Conservation (phyloP, 345 rosid species). For the Physaria fendleri region DNA sequence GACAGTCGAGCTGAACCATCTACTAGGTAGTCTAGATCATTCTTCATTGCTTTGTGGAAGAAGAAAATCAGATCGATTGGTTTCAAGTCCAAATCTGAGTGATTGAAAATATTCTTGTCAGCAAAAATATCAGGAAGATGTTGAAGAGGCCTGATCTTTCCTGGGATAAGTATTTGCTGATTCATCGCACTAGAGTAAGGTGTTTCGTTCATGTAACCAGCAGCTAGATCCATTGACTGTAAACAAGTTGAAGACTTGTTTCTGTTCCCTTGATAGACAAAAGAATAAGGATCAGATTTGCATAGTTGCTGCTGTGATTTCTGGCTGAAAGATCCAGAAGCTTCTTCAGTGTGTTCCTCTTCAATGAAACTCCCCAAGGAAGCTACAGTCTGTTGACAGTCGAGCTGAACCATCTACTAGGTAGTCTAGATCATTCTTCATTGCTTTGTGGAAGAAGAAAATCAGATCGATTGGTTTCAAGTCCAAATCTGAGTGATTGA, state of each 20-base stretch:
- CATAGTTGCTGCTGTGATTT: constrained; percentile 9
- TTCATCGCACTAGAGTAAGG: constrained; percentile 44
- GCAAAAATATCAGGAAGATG: constrained; percentile 21
- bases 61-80: constrained; percentile 65
- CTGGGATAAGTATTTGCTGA: constrained; percentile 35
- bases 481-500: constrained; percentile 18
- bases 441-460: constrained; percentile 72
- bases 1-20: constrained; percentile 43
- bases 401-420: constrained; percentile 51
- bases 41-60: constrained; percentile 75
- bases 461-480: constrained; percentile 58
- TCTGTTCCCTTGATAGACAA: no score
- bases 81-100: constrained; percentile 29
- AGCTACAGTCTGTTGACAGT: constrained; percentile 40
- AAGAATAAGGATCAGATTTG: not conserved
- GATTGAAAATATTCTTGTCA: constrained; percentile 27
- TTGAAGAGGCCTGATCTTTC: constrained; percentile 16
- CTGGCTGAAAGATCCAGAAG: constrained; percentile 26
- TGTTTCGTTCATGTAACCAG: constrained; percentile 24
- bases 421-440: constrained; percentile 60
- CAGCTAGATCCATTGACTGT: constrained; percentile 14
- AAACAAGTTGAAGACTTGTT: constrained; percentile 18
- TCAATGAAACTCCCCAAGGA: constrained; percentile 48
- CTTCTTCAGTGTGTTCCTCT: constrained; percentile 32
- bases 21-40: constrained; percentile 62